A percentile compares a stretch with the other conserved stretches of the same genome.
Conservation (phyloP, 2,329 filamentous ascomycete species). For the Stachybotrys echinatus region DNA sequence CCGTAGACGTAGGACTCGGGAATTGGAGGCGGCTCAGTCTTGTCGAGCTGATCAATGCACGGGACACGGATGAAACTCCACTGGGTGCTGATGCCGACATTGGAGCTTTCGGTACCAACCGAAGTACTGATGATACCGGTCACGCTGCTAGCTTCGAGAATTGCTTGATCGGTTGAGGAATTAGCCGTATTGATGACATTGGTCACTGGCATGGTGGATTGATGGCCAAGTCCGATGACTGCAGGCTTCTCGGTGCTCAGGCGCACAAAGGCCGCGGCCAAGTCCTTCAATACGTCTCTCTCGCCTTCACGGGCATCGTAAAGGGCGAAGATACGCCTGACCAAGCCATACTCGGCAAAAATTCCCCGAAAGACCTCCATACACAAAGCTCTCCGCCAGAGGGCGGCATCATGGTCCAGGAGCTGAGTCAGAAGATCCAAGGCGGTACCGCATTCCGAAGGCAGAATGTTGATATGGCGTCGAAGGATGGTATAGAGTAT, state of each 20-base stretch:
- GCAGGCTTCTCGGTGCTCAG: slow-evolving; percentile 86
- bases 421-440: slow-evolving; percentile 78
- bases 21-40: slow-evolving; percentile 72
- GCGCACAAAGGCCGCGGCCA: slow-evolving; percentile 86
- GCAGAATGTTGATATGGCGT: slow-evolving; percentile 68
- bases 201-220: slow-evolving; percentile 74
- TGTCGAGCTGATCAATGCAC: slow-evolving; percentile 92
- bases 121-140: slow-evolving; percentile 79
- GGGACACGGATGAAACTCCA: slow-evolving; percentile 86
- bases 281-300: slow-evolving; percentile 71
- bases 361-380: slow-evolving; percentile 88
- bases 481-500: slow-evolving; percentile 79
- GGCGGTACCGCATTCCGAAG: slow-evolving; percentile 76
- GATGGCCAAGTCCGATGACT: slow-evolving; percentile 81
- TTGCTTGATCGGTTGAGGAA: slow-evolving; percentile 70
- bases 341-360: slow-evolving; percentile 72
- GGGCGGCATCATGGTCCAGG: slow-evolving; percentile 75
- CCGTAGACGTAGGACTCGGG: slow-evolving; percentile 95
- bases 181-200: slow-evolving; percentile 49
- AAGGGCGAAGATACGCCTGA: slow-evolving; percentile 73
- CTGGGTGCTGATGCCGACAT: slow-evolving; percentile 77
- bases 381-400: slow-evolving; percentile 85
- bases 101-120: slow-evolving; percentile 60
- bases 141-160: slow-evolving; percentile 82
- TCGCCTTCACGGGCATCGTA: slow-evolving; percentile 72